Conservation (phyloP, 805 yeast species). For the Metschnikowia lachancei region DNA sequence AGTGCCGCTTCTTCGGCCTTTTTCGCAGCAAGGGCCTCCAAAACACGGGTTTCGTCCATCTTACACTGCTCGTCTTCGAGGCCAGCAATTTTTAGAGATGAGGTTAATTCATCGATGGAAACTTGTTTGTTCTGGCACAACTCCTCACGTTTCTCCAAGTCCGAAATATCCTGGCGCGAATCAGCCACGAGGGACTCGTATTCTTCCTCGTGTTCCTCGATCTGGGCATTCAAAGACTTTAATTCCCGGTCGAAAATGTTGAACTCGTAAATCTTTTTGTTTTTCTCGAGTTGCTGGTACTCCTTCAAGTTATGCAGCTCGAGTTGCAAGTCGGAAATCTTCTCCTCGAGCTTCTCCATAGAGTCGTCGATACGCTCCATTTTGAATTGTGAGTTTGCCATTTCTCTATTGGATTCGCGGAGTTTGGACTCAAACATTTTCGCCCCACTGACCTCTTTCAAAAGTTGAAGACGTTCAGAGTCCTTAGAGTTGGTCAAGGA, state of each 20-base stretch:
- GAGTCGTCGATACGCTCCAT: conserved; percentile 72
- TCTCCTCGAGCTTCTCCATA: conserved; percentile 62
- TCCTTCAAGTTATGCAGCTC: conserved; percentile 75
- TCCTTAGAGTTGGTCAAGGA: conserved; percentile 87
- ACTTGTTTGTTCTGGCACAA: conserved; percentile 44
- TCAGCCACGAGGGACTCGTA: conserved; percentile 50
- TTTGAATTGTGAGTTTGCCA: conserved; percentile 68
- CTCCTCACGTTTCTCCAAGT: conserved; percentile 61
- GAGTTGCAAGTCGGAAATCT: conserved; percentile 73
- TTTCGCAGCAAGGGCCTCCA: conserved; percentile 48
- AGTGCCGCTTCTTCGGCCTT: conserved; percentile 47
- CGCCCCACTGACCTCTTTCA: conserved; percentile 95
- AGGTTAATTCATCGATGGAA: conserved; percentile 45
- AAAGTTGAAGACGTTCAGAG: conserved; percentile 67
- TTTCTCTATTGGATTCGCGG: conserved; percentile 74
- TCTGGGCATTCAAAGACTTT: conserved; percentile 53
- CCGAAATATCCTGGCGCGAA: conserved; percentile 53
- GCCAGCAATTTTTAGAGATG: conserved; percentile 48
- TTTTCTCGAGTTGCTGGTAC: conserved; percentile 64
- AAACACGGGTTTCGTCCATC: conserved; percentile 47
- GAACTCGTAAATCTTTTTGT: conserved; percentile 69
- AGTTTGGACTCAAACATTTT: conserved; percentile 81
- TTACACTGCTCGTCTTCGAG: conserved; percentile 59
- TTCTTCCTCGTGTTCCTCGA: conserved; percentile 58
- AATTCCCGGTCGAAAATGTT: conserved; percentile 76